Evolutionary conservation across 257 asterid genomes (phyloP), one percentile per base, ranked within the genome.

Genomic region (Solanum acaule): DNA sequence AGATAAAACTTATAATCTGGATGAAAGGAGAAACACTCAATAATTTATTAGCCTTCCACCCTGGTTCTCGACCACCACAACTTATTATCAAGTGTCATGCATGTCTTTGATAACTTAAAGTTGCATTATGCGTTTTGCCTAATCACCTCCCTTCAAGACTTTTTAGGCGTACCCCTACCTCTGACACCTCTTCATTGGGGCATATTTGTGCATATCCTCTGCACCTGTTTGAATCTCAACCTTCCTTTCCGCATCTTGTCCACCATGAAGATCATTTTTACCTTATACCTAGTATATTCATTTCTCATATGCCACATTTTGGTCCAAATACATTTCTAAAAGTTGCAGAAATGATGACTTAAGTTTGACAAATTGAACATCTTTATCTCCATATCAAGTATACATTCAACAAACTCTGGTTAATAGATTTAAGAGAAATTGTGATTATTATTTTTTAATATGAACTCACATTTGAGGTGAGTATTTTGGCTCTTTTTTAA

Each of bases 261-360:
- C 22, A 27, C 10, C 0, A 2, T 2, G 1, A 29, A 5, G 20
- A 3, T 44, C 5, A 13, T 8, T 27, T 1, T 1, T 8, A 68
- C 10, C 35, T 68, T 27, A 12, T 6, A 7, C 22, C 0, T 8
- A 68, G 16, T 25, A 16, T 68, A 18, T 68, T 27, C 22, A 13
- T 27, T 27, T 31, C 1, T 63, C 2, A 0, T 27, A 14, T 68
- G 8, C 4, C 5, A 68, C 0, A 27, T 12, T 68, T 68, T 68
- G 18, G 31, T 63, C 31, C 31, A 63, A 10, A 23, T 23, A 10
- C 71, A 63, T 23, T 22, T 63, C 31, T 10, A 10, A 23, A 67
- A 67, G 6, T 65, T 25, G 29, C 33, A 25, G 5, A 67, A 67
- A 67, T 67, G 9, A 12, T 12, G 34, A 11, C 18, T 65, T 25